phyloP scores from a whole-genome alignment of 1,139 yeast genomes.

The Candida tetrigidarum region DNA sequence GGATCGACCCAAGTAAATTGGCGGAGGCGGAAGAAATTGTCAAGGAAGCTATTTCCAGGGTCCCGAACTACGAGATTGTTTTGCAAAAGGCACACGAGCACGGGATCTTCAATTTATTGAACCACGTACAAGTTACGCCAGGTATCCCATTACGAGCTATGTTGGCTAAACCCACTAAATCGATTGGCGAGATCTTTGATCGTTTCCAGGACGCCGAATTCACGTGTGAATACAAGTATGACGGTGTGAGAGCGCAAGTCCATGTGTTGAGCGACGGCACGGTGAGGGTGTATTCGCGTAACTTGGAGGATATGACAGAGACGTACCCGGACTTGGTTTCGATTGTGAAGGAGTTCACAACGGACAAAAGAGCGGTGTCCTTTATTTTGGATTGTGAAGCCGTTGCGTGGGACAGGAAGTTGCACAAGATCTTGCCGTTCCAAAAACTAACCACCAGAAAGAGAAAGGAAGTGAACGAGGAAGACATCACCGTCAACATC shows the following conservation, averaged over 20 bases:
- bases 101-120: slow-evolving; percentile 69
- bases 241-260: slow-evolving; percentile 97
- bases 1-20: slow-evolving; percentile 43
- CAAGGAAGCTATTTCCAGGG: slow-evolving; percentile 84
- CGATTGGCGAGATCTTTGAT: slow-evolving; percentile 87
- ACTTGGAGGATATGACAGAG: slow-evolving; percentile 96
- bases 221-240: slow-evolving; percentile 96
- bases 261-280: slow-evolving; percentile 72
- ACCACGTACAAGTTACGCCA: slow-evolving; percentile 78
- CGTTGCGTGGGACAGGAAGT: slow-evolving; percentile 93
- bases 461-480: slow-evolving; percentile 87
- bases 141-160: slow-evolving; percentile 97
- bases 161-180: slow-evolving; percentile 97
- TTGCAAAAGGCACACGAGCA: slow-evolving; percentile 65
- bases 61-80: slow-evolving; percentile 88
- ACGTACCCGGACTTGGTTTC: slow-evolving; percentile 89
- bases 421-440: slow-evolving; percentile 82
- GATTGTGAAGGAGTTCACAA: slow-evolving; percentile 64
- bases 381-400: slow-evolving; percentile 95
- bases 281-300: slow-evolving; percentile 84
- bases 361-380: slow-evolving; percentile 40
- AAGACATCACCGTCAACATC: slow-evolving; percentile 86
- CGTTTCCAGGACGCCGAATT: slow-evolving; percentile 83
- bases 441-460: slow-evolving; percentile 93
- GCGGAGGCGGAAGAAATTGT: slow-evolving; percentile 74